Evolutionary conservation across 805 yeast species (phyloP).

Genomic region (Saturnispora besseyi): DNA sequence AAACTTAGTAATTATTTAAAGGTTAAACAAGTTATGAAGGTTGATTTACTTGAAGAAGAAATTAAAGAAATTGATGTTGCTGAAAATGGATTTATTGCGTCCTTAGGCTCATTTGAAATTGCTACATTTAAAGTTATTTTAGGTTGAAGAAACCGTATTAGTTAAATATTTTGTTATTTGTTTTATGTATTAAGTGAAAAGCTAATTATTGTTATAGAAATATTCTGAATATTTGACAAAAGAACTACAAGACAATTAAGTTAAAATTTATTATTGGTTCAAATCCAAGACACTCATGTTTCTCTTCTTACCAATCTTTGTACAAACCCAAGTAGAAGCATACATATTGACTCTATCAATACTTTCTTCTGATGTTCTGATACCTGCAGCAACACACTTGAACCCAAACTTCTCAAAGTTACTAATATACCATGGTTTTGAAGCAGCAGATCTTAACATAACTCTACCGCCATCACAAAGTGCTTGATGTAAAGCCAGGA

Average conservation of each 20-base stretch:
- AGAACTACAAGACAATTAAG: background rate
- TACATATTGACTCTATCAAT: slow-evolving; percentile 83
- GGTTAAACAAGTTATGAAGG: slow-evolving; percentile 40
- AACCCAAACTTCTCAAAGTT: slow-evolving; percentile 64
- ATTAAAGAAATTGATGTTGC: slow-evolving; percentile 30
- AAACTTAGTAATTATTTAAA: slow-evolving; percentile 32
- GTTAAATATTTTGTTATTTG: background rate
- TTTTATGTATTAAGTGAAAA: background rate
- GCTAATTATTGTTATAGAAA: background rate
- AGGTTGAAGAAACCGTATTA: background rate
- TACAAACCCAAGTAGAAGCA: slow-evolving; percentile 82
- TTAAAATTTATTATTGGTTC: slow-evolving; percentile 5
- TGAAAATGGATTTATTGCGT: slow-evolving; percentile 27
- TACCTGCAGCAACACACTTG: slow-evolving; percentile 58
- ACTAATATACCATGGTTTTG: slow-evolving; percentile 67
- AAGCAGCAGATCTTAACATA: slow-evolving; percentile 65
- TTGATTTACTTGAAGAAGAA: slow-evolving; percentile 52
- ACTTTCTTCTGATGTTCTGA: slow-evolving; percentile 51
- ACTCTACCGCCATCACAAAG: slow-evolving; percentile 64
- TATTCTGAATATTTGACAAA: background rate
- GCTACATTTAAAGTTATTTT: slow-evolving; percentile 49
- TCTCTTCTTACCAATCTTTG: slow-evolving; percentile 38
- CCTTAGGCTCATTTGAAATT: slow-evolving; percentile 70
- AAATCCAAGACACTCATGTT: slow-evolving; percentile 40
- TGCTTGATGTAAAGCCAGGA: slow-evolving; percentile 53